Percentiles rank a stretch among this genome's conserved stretches.
Evolutionary conservation across 257 asterid genomes (phyloP).

Genomic region (Penstemon eatonii): DNA sequence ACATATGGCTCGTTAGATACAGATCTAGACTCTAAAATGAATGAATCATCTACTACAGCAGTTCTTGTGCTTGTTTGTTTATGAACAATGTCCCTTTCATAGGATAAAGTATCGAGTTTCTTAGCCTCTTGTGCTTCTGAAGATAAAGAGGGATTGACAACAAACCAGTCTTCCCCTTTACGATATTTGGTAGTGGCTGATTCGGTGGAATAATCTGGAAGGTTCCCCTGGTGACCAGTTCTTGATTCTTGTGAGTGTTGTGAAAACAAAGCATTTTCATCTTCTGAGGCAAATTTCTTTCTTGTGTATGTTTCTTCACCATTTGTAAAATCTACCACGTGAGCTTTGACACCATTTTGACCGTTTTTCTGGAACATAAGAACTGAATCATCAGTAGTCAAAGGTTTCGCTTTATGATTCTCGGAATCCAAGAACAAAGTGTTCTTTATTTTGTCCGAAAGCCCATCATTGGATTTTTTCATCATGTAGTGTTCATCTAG

Average conservation of each 20-base stretch:
- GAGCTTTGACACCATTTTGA: conserved; percentile 32
- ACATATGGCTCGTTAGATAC: conserved; percentile 35
- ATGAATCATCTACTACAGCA: conserved; percentile 62
- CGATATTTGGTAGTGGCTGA: conserved; percentile 43
- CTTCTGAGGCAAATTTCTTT: conserved; percentile 49
- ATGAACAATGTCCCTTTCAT: conserved; percentile 28
- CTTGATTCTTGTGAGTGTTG: conserved; percentile 40
- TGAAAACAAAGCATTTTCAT: conserved; percentile 37
- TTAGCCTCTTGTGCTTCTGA: conserved; percentile 29
- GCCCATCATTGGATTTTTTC: conserved; percentile 37
- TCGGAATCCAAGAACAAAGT: conserved; percentile 39
- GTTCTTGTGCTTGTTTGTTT: conserved; percentile 40
- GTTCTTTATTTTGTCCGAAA: conserved; percentile 29
- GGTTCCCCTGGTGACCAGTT: conserved; percentile 21
- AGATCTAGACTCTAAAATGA: conserved; percentile 63
- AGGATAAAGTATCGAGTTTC: conserved; percentile 30
- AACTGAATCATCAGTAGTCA: conserved; percentile 52
- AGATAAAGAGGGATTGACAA: conserved; percentile 44
- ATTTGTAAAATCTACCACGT: conserved; percentile 44
- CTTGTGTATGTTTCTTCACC: conserved; percentile 43
- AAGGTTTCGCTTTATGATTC: conserved; percentile 38
- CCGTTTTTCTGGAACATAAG: conserved; percentile 44
- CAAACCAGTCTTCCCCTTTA: conserved; percentile 64
- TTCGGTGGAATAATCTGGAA: conserved; percentile 55
- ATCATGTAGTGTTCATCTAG: conserved; percentile 43